Evolutionary conservation across 1,139 yeast genomes (phyloP), one percentile per base, ranked within the genome.

Genomic region (Debaryomycetaceae sp.): DNA sequence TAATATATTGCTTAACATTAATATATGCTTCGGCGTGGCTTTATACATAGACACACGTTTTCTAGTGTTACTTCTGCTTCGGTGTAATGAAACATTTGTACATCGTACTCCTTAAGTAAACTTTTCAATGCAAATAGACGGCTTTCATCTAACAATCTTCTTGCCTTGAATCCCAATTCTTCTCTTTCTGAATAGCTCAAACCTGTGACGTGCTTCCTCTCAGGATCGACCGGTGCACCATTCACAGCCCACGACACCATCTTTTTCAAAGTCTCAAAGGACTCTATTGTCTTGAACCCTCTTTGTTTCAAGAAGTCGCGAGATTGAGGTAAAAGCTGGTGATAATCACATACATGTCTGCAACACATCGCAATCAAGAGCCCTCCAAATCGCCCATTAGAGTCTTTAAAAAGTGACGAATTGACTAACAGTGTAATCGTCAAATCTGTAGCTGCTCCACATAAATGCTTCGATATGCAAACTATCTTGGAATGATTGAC

Each of bases 401-500:
- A 36, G 6, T 43, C 41, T 1, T 40, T 35, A 13, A 56, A 31
- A 22, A 65, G 37, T 1, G 48, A 31, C 18, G 79, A 73, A 42
- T 80, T 81, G 24, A 72, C 46, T 2, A 87, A 56, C 65, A 89
- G 85, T 49, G 81, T 73, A 31, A 89, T 61, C 0, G 96, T 85
- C 37, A 89, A 66, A 57, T 89, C 97, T 0, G 97, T 89, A 1
- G 97, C 97, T 5, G 86, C 95, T 6, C 97, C 97, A 63, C 97
- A 89, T 34, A 89, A 64, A 63, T 89, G 97, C 58, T 89, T 89
- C 3, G 96, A 87, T 2, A 88, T 79, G 2, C 82, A 87, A 9
- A 83, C 81, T 30, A 76, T 59, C 3, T 48, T 48, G 5, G 43
- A 39, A 1, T 56, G 55, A 3, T 43, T 34, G 9, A 53, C 41